A percentile compares a stretch with the other conserved stretches of the same genome.
These are phyloP conservation scores for Backusella luteola DNA, from an alignment of 192 early-diverging fungal genomes.

Conservation along the genomic window DNA sequence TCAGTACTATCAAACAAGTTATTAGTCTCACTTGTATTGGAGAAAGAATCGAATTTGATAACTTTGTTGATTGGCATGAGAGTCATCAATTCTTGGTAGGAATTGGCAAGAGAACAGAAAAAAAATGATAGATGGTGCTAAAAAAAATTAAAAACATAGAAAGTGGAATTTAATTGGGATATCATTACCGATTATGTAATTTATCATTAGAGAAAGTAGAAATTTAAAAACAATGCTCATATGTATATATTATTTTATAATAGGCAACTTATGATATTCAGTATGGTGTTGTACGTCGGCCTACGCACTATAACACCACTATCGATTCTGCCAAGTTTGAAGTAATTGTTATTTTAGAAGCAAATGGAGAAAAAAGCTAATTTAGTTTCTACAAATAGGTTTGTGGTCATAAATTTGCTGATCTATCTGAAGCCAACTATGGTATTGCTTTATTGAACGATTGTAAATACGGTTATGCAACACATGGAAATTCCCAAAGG, in stretches of 20 bases:
- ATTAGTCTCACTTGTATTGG: conserved; percentile 79
- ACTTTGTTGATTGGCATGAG: conserved; percentile 90
- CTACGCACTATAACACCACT: conserved; percentile 93
- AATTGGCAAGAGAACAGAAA: neutral
- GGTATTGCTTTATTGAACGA: conserved; percentile 95
- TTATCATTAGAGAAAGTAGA: neutral
- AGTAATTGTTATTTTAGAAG: conserved; percentile 73
- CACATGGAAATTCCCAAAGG: conserved; percentile 77
- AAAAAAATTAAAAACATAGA: conserved; percentile 43
- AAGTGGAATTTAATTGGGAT: conserved; percentile 91
- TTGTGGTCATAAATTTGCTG: conserved; percentile 96
- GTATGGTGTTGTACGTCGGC: conserved; percentile 88
- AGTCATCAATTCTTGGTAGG: conserved; percentile 77
- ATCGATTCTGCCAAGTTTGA: conserved; percentile 94
- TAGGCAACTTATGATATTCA: conserved; percentile 95
- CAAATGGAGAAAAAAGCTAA: neutral
- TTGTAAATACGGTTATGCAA: conserved; percentile 95
- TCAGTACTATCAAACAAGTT: conserved; percentile 68
- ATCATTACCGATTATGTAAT: conserved; percentile 66
- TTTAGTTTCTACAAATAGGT: conserved; percentile 52
- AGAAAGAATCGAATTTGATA: conserved; percentile 82
- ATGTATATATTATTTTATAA: conserved; percentile 17
- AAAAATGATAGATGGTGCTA: neutral
- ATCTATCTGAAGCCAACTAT: conserved; percentile 91
- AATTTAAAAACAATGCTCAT: neutral